These are phyloP conservation scores for Phytophthora sojae DNA, from an alignment of 352 stramenopile genomes.

Conservation along the genomic window DNA sequence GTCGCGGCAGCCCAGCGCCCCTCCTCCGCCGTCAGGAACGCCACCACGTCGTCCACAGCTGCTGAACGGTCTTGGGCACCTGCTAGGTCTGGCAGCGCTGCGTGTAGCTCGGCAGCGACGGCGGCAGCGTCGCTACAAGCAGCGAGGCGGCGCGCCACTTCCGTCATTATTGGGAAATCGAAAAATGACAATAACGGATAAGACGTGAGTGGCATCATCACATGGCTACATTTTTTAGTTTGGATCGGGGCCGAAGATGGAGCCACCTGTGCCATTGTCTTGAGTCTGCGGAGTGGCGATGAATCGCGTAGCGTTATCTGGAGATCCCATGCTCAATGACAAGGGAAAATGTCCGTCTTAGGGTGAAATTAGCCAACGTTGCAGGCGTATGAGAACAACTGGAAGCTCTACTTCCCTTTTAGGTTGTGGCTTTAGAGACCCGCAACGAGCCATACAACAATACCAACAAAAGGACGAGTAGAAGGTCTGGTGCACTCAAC, in stretches of 20 bases:
- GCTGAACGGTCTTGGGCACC: conserved; percentile 9
- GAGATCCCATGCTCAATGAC: neutral
- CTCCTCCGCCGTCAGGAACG: conserved; percentile 27
- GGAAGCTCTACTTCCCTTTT: too few species aligned
- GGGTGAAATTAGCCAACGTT: too few species aligned
- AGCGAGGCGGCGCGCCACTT: conserved; percentile 18
- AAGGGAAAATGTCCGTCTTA: too few species aligned
- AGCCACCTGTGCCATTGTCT: too few species aligned
- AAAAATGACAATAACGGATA: conserved; percentile 15
- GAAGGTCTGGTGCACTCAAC: too few species aligned
- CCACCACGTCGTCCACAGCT: conserved; percentile 23
- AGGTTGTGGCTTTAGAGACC: too few species aligned
- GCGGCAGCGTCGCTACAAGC: conserved; percentile 23
- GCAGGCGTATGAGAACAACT: too few species aligned
- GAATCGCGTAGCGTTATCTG: neutral
- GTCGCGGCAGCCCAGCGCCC: conserved; percentile 17
- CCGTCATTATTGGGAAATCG: conserved; percentile 14
- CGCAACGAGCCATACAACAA: too few species aligned
- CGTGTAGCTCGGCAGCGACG: conserved; percentile 17
- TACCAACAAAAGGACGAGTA: too few species aligned
- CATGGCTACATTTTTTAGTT: conserved; percentile 3
- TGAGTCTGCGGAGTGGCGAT: neutral
- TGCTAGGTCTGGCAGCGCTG: conserved; percentile 12
- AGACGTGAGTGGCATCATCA: neutral
- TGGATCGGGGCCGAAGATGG: neutral